A percentile compares a stretch with the other conserved stretches of the same genome.
These are phyloP conservation scores for Aphanomyces astaci DNA, from an alignment of 352 stramenopile genomes.

Conservation along the genomic window DNA sequence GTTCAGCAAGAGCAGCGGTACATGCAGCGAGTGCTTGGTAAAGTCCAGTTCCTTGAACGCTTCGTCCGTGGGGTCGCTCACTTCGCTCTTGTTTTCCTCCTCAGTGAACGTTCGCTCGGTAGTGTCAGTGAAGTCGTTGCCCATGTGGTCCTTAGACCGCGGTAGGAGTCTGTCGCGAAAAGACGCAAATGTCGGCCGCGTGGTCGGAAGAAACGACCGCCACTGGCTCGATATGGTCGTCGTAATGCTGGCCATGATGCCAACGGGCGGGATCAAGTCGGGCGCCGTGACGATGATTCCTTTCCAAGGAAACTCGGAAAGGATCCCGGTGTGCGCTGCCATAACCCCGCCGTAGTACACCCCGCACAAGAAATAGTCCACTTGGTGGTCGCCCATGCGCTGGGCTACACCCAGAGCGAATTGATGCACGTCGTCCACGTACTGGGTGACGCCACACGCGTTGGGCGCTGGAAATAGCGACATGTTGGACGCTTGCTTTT, in stretches of 20 bases:
- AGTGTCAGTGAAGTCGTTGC: constrained; percentile 16
- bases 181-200: background rate
- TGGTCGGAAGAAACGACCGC: background rate
- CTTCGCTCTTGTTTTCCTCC: constrained; percentile 13
- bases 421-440: constrained; percentile 22
- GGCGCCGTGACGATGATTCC: constrained; percentile 20
- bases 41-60: constrained; percentile 14
- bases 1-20: constrained; percentile 16
- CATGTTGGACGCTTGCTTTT: background rate
- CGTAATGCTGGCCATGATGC: constrained; percentile 5
- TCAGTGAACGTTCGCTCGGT: constrained; percentile 15
- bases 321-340: constrained; percentile 14
- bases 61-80: background rate
- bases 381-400: background rate
- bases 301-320: constrained; percentile 19
- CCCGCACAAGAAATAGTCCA: constrained; percentile 21
- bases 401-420: constrained; percentile 9
- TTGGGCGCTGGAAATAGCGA: background rate
- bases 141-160: constrained; percentile 6
- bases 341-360: constrained; percentile 18
- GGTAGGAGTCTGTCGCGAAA: constrained; percentile 18
- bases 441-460: constrained; percentile 4
- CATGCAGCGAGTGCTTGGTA: background rate
- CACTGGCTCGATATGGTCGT: constrained; percentile 4
- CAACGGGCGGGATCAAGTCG: constrained; percentile 3